Evolutionary conservation across 495 filamentous ascomycete species (phyloP), one percentile per base, ranked within the genome.

Genomic region (Cercophora newfieldiana): DNA sequence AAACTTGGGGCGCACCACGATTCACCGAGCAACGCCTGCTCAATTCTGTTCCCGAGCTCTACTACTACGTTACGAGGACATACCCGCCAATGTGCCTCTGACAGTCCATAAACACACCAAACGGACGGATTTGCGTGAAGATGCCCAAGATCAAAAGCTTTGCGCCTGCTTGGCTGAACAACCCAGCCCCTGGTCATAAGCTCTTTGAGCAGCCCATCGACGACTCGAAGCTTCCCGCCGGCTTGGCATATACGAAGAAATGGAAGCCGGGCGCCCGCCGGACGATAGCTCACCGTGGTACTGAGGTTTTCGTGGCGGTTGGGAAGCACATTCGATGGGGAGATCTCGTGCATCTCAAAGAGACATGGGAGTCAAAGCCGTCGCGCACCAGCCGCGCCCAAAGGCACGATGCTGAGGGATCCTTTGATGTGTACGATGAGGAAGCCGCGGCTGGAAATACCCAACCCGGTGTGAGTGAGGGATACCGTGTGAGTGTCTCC

Each of bases 261-360:
- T 30, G 69, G 7, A 71, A 83, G 56, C 75, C 76, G 7, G 88
- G 90, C 12, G 85, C 91, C 2, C 81, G 80, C 47, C 84, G 87
- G 57, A 93, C 85, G 8, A 86, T 95, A 47, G 93, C 91, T 7
- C 85, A 82, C 47, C 80, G 92, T 54, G 91, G 88, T 50, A 90
- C 89, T 30, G 90, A 97, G 69, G 80, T 96, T 1, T 96, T 97
- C 74, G 87, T 90, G 1, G 92, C 91, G 16, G 88, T 90, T 14
- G 92, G 91, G 29, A 94, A 89, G 68, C 87, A 96, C 75, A 91
- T 97, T 44, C 83, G 92, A 72, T 97, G 93, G 93, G 87, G 89
- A 7, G 89, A 94, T 76, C 80, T 97, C 8, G 83, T 83, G 47
- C 81, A 84, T 64, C 76, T 97, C 61, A 94, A 93, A 76, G 88